A percentile compares a stretch with the other conserved stretches of the same genome.
Evolutionary conservation across 1,284 basidiomycete genomes (phyloP).

Genomic region (Trichosporon ovoides): DNA sequence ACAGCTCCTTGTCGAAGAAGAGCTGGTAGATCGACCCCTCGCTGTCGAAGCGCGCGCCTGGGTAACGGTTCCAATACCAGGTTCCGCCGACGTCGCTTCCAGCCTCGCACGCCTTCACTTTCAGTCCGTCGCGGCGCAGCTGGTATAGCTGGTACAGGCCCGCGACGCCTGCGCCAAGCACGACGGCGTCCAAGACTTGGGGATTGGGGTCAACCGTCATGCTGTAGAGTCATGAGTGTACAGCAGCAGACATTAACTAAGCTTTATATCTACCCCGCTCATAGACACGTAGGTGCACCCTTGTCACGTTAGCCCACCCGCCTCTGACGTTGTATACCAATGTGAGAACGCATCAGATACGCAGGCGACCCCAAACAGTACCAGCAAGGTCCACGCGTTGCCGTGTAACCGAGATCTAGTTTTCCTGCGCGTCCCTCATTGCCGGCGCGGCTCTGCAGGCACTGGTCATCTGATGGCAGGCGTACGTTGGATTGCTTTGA

Average conservation of each 20-base stretch:
- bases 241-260: background rate
- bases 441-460: no score
- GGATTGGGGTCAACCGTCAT: background rate
- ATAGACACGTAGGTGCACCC: no score
- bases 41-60: slow-evolving; percentile 15
- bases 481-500: no score
- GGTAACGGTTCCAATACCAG: slow-evolving; percentile 22
- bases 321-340: no score
- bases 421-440: no score
- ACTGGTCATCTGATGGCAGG: no score
- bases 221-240: background rate
- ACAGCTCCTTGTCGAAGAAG: slow-evolving; percentile 15
- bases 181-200: slow-evolving; percentile 12
- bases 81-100: slow-evolving; percentile 17
- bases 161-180: slow-evolving; percentile 17
- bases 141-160: slow-evolving; percentile 20
- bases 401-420: no score
- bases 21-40: slow-evolving; percentile 14
- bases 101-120: slow-evolving; percentile 7
- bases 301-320: no score
- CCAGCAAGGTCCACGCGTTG: no score
- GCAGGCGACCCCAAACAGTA: no score
- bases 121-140: slow-evolving; percentile 13
- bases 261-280: background rate
- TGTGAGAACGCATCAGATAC: no score